Conservation (phyloP, 2,329 filamentous ascomycete species). For the Zymoseptoria pseudotritici region DNA sequence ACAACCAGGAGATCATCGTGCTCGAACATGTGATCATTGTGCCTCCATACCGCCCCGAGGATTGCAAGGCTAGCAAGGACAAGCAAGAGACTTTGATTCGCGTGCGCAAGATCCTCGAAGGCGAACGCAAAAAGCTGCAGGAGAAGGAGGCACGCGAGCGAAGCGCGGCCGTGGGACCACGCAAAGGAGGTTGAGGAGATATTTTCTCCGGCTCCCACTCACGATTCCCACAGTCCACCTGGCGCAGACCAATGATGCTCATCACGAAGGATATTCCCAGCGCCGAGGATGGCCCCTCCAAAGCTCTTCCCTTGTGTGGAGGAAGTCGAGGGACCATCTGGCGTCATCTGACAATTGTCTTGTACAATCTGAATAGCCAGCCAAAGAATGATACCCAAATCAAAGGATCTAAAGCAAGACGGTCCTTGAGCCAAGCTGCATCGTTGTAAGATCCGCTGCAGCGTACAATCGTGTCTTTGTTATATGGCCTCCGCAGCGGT, state of each 20-base stretch:
- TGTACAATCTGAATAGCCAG: background rate
- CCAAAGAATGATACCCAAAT: background rate
- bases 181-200: conserved; percentile 21
- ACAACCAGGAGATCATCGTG: conserved; percentile 51
- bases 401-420: background rate
- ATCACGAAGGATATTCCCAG: too few relatives aligned
- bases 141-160: conserved; percentile 21
- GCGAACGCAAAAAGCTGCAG: conserved; percentile 37
- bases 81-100: conserved; percentile 37
- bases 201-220: background rate
- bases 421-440: background rate
- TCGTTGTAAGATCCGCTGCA: background rate
- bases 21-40: conserved; percentile 53
- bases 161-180: conserved; percentile 10
- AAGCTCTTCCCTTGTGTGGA: too few relatives aligned
- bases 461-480: too few relatives aligned
- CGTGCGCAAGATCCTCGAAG: conserved; percentile 41
- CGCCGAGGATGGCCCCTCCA: too few relatives aligned
- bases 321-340: too few relatives aligned
- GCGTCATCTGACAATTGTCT: background rate
- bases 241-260: too few relatives aligned
- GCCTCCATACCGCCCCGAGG: conserved; percentile 51
- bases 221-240: too few relatives aligned
- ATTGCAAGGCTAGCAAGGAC: conserved; percentile 41
- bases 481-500: too few relatives aligned